These are phyloP conservation scores for Aeschynomene evenia DNA, from an alignment of 306 rosid species.

Conservation along the genomic window DNA sequence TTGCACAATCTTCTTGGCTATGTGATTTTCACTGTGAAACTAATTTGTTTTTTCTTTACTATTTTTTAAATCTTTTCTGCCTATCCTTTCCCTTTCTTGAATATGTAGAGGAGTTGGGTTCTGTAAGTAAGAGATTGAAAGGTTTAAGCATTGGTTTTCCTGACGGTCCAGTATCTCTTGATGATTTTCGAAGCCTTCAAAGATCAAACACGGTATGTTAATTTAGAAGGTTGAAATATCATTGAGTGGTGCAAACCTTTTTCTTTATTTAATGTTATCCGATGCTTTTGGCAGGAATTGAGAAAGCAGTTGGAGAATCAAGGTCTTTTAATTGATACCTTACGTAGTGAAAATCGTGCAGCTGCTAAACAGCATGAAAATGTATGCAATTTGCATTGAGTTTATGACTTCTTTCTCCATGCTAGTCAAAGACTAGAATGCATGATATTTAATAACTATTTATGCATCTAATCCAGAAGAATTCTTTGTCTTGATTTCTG, in stretches of 20 bases:
- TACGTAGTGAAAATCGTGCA: constrained; percentile 63
- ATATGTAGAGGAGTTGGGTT: constrained; percentile 54
- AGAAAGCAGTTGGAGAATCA: constrained; percentile 94
- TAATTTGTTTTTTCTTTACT: background rate
- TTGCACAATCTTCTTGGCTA: background rate
- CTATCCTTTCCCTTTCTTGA: constrained; percentile 3
- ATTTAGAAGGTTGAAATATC: constrained; percentile 21
- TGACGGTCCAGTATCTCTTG: constrained; percentile 95
- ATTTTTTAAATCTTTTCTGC: background rate
- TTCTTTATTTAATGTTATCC: background rate
- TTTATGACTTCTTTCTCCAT: constrained; percentile 3
- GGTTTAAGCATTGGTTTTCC: constrained; percentile 97
- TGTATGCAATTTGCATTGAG: constrained; percentile 46
- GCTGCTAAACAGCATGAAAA: constrained; percentile 61
- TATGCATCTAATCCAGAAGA: constrained; percentile 23
- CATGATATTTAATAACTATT: constrained; percentile 12
- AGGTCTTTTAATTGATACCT: constrained; percentile 57
- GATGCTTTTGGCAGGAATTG: constrained; percentile 60
- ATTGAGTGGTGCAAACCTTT: background rate
- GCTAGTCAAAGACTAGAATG: background rate
- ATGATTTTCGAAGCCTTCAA: constrained; percentile 95
- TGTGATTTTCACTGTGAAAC: background rate
- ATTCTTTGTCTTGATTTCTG: constrained; percentile 10
- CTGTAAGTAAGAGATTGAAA: constrained; percentile 81
- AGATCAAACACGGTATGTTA: constrained; percentile 72